These are phyloP conservation scores for Pleurotus citrinopileatus DNA, from an alignment of 768 basidiomycete species.

Conservation along the genomic window DNA sequence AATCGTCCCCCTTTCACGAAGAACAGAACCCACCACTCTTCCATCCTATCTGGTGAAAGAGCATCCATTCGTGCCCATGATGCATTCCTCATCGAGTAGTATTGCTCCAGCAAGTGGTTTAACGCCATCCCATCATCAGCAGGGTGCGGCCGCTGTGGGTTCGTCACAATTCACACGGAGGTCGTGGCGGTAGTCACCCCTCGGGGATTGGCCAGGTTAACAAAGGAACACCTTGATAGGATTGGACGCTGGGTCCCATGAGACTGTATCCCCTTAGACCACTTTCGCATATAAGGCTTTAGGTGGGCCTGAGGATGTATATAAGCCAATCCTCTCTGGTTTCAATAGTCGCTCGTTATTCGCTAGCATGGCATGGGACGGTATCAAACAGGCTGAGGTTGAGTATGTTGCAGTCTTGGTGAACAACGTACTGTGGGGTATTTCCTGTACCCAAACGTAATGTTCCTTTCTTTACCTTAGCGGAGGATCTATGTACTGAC, in stretches of 20 bases:
- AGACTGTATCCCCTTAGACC: not conserved
- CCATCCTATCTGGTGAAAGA: not conserved
- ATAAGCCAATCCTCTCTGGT: not conserved
- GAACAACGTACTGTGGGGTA: slow-evolving; percentile 6
- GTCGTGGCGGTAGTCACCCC: not conserved
- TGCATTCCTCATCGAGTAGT: not conserved
- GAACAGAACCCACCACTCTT: no score
- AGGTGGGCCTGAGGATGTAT: not conserved
- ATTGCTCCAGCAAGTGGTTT: not conserved
- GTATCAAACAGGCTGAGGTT: slow-evolving; percentile 2
- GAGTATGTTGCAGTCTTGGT: slow-evolving; percentile 8
- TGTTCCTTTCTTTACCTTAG: no score
- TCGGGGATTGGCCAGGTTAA: not conserved
- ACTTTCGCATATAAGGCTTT: not conserved
- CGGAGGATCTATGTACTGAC: not conserved
- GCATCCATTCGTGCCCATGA: not conserved
- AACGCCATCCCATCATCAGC: not conserved
- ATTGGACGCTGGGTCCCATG: not conserved
- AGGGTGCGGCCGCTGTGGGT: not conserved
- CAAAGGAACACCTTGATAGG: not conserved
- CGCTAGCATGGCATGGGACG: not conserved
- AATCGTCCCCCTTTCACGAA: no score
- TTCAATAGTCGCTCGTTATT: not conserved
- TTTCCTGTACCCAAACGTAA: slow-evolving; percentile 8
- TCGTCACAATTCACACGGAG: not conserved